Percentiles rank a stretch among this genome's conserved stretches.
Conservation (phyloP, 441 rosid species). For the Kokia cookei region DNA sequence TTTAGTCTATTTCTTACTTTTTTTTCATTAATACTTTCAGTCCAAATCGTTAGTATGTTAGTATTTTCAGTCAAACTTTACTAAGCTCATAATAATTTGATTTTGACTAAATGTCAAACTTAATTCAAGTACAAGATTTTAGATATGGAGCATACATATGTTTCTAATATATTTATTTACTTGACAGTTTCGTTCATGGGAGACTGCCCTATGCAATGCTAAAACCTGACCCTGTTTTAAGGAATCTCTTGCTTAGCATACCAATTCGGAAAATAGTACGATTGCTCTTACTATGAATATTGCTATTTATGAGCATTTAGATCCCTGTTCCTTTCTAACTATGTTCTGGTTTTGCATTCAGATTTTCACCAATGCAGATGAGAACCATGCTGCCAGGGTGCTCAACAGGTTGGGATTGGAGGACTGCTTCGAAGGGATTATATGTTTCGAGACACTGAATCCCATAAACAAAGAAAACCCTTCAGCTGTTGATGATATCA, state of each 20-base stretch:
- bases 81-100: too few relatives aligned
- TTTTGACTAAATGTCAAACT: too few relatives aligned
- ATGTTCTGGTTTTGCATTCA: constrained; percentile 13
- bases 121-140: too few relatives aligned
- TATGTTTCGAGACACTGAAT: constrained; percentile 82
- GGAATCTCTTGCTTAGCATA: constrained; percentile 59
- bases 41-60: too few relatives aligned
- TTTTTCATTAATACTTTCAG: too few relatives aligned
- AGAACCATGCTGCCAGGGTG: constrained; percentile 52
- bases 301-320: background rate
- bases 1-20: too few relatives aligned
- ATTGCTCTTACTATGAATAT: background rate
- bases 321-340: background rate
- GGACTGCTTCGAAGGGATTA: constrained; percentile 70
- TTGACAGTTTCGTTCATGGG: constrained; percentile 71
- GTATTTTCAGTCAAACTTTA: too few relatives aligned
- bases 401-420: constrained; percentile 79
- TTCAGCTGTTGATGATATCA: constrained; percentile 11
- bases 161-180: constrained; percentile 2
- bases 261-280: constrained; percentile 81
- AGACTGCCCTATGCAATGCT: constrained; percentile 69
- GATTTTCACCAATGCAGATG: constrained; percentile 84
- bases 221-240: constrained; percentile 75
- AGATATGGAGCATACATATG: background rate
- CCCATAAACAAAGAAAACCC: constrained; percentile 24